Base-by-base conservation (phyloP, 306 rosid species). In the Cucurbita moschata region DNA sequence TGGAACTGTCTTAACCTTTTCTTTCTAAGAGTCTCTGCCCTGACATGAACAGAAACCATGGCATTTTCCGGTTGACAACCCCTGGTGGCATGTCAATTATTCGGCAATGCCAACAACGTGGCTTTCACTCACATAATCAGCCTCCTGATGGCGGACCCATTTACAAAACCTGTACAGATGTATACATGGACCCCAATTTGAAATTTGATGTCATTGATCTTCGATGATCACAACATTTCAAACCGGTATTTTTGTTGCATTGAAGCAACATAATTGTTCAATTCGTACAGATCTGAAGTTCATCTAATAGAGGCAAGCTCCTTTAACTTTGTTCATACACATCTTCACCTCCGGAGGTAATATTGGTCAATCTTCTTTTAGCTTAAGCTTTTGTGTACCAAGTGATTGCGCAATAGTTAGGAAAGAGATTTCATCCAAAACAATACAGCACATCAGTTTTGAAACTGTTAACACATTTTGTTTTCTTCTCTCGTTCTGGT, bases 141-240 rank as follows among this genome's bases (percentile, higher is more conserved):
- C 99, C 97, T 82, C 86, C 99, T 7, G 99, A 89, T 53, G 97
- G 99, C 47, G 91, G 97, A 30, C 99, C 97, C 70, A 81, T 94
- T 69, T 94, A 90, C 86, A 70, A 83, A 50, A 75, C 87, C 15
- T 89, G 99, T 85, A 85, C 99, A 77, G 99, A 94, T 86, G 90
- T 94, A 79, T 90, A 89, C 85, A 81, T 94, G 96, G 88, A 87
- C 80, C 96, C 99, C 21, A 81, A 79, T 60, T 77, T 89, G 76
- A 89, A 89, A 46, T 94, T 94, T 76, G 99, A 94, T 40, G 90
- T 91, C 78, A 88, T 94, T 70, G 99, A 94, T 88, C 97, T 91
- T 82, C 85, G 99, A 71, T 89, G 86, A 85, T 76, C 51, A 49
- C 73, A 7, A 69, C 73, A 70, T 70, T 47, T 30, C 44, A 14